A percentile compares a stretch with the other conserved stretches of the same genome.
These are phyloP conservation scores for Lecanicillium sp. DNA, from an alignment of 2,329 filamentous ascomycete genomes.

Conservation along the genomic window DNA sequence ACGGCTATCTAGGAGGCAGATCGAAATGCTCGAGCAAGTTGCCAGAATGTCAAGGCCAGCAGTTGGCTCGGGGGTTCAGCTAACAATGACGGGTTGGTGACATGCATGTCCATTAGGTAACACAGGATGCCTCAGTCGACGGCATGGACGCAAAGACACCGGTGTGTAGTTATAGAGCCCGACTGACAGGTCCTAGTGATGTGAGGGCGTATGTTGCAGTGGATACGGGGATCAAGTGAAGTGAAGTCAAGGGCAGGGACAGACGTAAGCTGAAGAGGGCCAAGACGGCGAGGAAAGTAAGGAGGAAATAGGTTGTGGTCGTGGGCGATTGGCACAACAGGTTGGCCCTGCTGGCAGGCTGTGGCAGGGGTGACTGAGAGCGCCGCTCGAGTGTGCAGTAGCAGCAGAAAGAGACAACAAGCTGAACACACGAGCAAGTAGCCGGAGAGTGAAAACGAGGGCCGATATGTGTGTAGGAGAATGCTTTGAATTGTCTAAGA, in stretches of 20 bases:
- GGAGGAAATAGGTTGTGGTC: too few relatives aligned
- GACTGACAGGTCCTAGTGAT: not conserved
- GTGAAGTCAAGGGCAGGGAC: not conserved
- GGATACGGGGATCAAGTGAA: not conserved
- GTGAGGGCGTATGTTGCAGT: not conserved
- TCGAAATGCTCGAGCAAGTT: not conserved
- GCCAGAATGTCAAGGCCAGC: not conserved
- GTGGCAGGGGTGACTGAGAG: not conserved
- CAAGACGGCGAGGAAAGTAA: too few relatives aligned
- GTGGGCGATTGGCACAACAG: too few relatives aligned
- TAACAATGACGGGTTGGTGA: not conserved
- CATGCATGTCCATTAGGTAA: not conserved
- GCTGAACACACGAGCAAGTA: not conserved
- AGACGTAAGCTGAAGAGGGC: not conserved
- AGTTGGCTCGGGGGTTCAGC: not conserved
- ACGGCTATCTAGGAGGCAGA: not conserved
- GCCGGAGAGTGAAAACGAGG: not conserved
- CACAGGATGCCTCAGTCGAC: not conserved
- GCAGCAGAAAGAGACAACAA: not conserved
- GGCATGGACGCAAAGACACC: not conserved
- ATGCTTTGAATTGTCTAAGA: constrained; percentile 9
- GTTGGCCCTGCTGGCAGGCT: not conserved
- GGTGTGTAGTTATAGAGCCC: not conserved
- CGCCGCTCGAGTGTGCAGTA: not conserved
- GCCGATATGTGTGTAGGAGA: not conserved